Evolutionary conservation across 805 yeast genomes (phyloP), one percentile per base, ranked within the genome.

Genomic region (Starmerella potacharoeniae): DNA sequence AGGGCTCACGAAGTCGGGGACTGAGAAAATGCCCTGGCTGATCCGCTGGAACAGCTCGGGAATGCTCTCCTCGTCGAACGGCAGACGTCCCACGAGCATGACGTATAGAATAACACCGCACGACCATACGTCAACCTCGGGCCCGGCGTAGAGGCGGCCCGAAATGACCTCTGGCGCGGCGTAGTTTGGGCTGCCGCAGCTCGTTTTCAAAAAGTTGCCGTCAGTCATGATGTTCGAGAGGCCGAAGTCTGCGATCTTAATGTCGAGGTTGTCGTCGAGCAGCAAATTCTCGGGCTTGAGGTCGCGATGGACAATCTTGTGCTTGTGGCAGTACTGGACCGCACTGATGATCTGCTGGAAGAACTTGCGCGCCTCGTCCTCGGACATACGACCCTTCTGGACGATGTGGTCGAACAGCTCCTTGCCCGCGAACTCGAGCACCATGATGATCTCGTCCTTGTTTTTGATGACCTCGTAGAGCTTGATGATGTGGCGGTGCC

Each of bases 81-180:
- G 97, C 64, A 90, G 76, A 63, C 97, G 76, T 41, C 97, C 96
- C 70, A 96, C 90, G 52, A 91, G 75, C 97, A 90, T 90, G 53
- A 90, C 97, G 64, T 90, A 91, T 53, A 90, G 74, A 49, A 91
- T 89, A 41, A 91, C 97, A 64, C 97, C 97, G 66, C 95, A 86
- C 0, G 95, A 85, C 97, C 97, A 90, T 54, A 90, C 96, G 69
- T 90, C 97, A 49, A 91, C 97, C 70, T 91, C 97, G 3, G 97
- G 97, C 9, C 97, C 97, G 2, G 97, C 97, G 64, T 90, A 91
- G 53, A 91, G 75, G 68, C 91, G 88, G 37, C 97, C 97, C 58
- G 90, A 81, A 55, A 90, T 90, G 33, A 90, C 97, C 70, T 90
- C 97, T 1, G 97, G 97, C 0, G 97, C 97, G 6, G 97, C 97